Evolutionary conservation across 768 basidiomycete species (phyloP), one percentile per base, ranked within the genome.

Genomic region (Xanthoconium purpureum): DNA sequence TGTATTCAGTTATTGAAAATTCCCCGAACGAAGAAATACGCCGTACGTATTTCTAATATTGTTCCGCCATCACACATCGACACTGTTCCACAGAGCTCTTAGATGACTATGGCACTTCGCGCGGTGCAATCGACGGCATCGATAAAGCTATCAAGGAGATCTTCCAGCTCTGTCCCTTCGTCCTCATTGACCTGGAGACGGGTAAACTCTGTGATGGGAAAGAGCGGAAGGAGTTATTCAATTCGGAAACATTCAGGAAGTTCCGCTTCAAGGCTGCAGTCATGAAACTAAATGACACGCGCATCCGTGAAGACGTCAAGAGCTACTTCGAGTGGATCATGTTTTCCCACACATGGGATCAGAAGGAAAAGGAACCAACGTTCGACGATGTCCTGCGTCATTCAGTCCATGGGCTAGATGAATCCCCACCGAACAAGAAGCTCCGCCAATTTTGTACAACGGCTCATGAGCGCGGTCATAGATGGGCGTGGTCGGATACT

Each of bases 1-100:
- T 59, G 54, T 38, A 55, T 32, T 47, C 50, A 3, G 7, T 42
- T 3, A 37, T 56, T 8, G 47, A 52, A 42, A 48, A 48, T n/a
- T 52, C 54, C 10, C 6, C 46, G 5, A 36, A 56, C 3, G 54
- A 52, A 45, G 44, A 17, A n/a, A 11, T 35, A 33, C 49, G 33
- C 5, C 11, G 54, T 59, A 44, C 4, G 36, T 29, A 43, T 4
- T 28, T 17, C 24, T 13, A 10, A 13, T 30, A 29, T 13, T 24
- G 10, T 20, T 6, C 24, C 8, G n/a, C 3, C 14, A 30, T 1
- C 12, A 8, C 6, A 12, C 20, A 14, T 14, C 14, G 14, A 44
- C 28, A 6, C 29, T 6, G 6, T n/a, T 48, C 6, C 28, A 17
- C 36, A 48, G 47, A 14, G 12, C 18, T 37, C 6, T 7, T 13